phyloP scores from a whole-genome alignment of 495 filamentous ascomycete species.

The Rostrohypoxylon terebratum region DNA sequence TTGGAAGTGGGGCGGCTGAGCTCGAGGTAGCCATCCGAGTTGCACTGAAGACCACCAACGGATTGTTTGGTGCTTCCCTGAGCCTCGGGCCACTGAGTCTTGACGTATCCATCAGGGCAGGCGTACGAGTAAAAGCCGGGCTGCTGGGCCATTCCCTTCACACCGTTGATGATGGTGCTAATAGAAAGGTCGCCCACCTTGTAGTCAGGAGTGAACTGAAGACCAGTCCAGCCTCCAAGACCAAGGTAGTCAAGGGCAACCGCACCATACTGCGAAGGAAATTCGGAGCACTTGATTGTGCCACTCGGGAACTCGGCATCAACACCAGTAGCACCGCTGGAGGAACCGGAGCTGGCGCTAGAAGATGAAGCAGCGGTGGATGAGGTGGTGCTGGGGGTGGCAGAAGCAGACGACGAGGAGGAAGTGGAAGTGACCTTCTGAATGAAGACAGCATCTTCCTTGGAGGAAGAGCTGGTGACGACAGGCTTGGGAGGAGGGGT shows the following conservation, averaged over 20 bases:
- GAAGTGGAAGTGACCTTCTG: conserved; percentile 47
- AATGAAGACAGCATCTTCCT: conserved; percentile 48
- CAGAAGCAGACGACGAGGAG: conserved; percentile 31
- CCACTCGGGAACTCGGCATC: conserved; percentile 82
- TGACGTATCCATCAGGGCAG: conserved; percentile 91
- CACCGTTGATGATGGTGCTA: conserved; percentile 71
- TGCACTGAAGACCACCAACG: conserved; percentile 88
- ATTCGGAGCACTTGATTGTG: conserved; percentile 72
- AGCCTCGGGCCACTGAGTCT: conserved; percentile 86
- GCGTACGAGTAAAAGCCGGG: conserved; percentile 90
- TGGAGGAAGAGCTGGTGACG: conserved; percentile 47
- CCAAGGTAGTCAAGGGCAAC: conserved; percentile 74
- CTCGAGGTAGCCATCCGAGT: conserved; percentile 76
- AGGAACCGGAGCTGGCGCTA: conserved; percentile 27
- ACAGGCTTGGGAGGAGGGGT: conserved; percentile 52
- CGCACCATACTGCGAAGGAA: conserved; percentile 89
- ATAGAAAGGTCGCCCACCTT: conserved; percentile 51
- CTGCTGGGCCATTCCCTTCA: conserved; percentile 68
- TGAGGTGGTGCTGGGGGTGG: conserved; percentile 39
- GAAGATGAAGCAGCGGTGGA: conserved; percentile 33
- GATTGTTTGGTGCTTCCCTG: conserved; percentile 89
- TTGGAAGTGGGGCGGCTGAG: conserved; percentile 76
- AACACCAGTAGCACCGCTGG: conserved; percentile 64
- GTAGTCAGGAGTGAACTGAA: conserved; percentile 68
- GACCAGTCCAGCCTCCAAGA: conserved; percentile 81